These are phyloP conservation scores for Fraxinus anomala DNA, from an alignment of 257 asterid species.

Conservation along the genomic window DNA sequence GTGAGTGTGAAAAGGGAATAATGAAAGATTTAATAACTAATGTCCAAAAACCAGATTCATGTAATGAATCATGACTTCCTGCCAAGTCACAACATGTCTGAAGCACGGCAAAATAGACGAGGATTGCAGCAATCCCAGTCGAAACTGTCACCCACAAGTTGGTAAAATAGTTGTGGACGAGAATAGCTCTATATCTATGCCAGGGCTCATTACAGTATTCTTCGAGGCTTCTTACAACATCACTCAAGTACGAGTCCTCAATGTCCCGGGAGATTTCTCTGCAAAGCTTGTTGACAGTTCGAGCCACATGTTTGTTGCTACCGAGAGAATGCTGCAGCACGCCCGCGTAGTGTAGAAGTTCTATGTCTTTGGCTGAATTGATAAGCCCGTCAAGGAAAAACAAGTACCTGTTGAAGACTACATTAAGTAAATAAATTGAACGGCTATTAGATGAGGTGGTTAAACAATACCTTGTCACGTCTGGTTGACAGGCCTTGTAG, in stretches of 20 bases:
- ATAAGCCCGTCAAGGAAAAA: slow-evolving; percentile 17
- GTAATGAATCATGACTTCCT: not conserved
- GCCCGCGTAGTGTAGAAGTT: slow-evolving; percentile 15
- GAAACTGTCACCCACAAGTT: slow-evolving; percentile 17
- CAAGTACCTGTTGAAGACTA: slow-evolving; percentile 10
- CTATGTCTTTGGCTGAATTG: slow-evolving; percentile 9
- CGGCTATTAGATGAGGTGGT: not conserved
- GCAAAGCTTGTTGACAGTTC: slow-evolving; percentile 20
- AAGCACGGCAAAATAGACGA: slow-evolving; percentile 8
- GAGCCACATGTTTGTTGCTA: slow-evolving; percentile 15
- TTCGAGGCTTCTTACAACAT: slow-evolving; percentile 3
- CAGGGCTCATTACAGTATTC: not conserved
- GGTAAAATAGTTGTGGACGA: slow-evolving; percentile 2
- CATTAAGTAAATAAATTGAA: not conserved
- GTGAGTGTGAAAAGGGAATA: not conserved
- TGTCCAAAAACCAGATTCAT: not conserved
- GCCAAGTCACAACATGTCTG: slow-evolving; percentile 9
- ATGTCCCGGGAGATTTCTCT: slow-evolving; percentile 7
- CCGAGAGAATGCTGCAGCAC: slow-evolving; percentile 16
- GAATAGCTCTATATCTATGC: slow-evolving; percentile 2
- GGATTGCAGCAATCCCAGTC: not conserved
- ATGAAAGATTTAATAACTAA: not conserved
- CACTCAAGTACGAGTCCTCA: slow-evolving; percentile 16
- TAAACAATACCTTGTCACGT: not conserved
- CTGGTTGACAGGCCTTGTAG: slow-evolving; percentile 14